Evolutionary conservation across 2,329 filamentous ascomycete species (phyloP).

Genomic region (Pyricularia pennisetigena): DNA sequence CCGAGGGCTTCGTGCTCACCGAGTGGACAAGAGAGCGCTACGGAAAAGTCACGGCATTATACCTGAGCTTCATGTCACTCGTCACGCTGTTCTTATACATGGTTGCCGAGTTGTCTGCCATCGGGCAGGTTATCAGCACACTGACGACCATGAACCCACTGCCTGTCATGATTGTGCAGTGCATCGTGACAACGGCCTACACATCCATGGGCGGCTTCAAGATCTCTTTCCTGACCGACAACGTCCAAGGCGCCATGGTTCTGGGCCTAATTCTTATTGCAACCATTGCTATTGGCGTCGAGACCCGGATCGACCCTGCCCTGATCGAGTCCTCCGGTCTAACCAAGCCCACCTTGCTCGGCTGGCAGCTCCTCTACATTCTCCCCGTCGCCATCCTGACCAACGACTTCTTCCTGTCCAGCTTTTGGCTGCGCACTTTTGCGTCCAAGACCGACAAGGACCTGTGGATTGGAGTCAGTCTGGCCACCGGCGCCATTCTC

Average conservation of each 20-base stretch:
- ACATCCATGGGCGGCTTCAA: slow-evolving; percentile 76
- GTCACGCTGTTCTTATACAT: slow-evolving; percentile 81
- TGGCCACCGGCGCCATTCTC: slow-evolving; percentile 55
- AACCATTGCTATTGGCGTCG: slow-evolving; percentile 66
- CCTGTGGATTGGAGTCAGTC: slow-evolving; percentile 62
- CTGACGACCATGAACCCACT: slow-evolving; percentile 67
- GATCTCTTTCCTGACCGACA: slow-evolving; percentile 77
- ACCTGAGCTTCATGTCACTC: slow-evolving; percentile 67
- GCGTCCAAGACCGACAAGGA: slow-evolving; percentile 71
- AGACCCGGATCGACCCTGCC: slow-evolving; percentile 60
- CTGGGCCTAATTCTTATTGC: slow-evolving; percentile 65
- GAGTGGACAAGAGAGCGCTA: slow-evolving; percentile 79
- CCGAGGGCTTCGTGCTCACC: slow-evolving; percentile 75
- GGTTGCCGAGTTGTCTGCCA: slow-evolving; percentile 72
- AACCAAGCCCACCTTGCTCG: slow-evolving; percentile 58
- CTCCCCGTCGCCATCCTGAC: slow-evolving; percentile 71
- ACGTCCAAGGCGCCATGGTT: slow-evolving; percentile 72
- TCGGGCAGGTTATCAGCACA: slow-evolving; percentile 68
- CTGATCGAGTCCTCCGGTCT: slow-evolving; percentile 61
- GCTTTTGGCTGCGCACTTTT: slow-evolving; percentile 78
- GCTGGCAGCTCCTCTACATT: slow-evolving; percentile 82
- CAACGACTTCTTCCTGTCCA: slow-evolving; percentile 80
- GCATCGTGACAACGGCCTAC: slow-evolving; percentile 70
- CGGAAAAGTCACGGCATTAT: slow-evolving; percentile 57
- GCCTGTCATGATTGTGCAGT: slow-evolving; percentile 69